Conservation (phyloP, 139 green algal genomes). For the Chlorella sp. region DNA sequence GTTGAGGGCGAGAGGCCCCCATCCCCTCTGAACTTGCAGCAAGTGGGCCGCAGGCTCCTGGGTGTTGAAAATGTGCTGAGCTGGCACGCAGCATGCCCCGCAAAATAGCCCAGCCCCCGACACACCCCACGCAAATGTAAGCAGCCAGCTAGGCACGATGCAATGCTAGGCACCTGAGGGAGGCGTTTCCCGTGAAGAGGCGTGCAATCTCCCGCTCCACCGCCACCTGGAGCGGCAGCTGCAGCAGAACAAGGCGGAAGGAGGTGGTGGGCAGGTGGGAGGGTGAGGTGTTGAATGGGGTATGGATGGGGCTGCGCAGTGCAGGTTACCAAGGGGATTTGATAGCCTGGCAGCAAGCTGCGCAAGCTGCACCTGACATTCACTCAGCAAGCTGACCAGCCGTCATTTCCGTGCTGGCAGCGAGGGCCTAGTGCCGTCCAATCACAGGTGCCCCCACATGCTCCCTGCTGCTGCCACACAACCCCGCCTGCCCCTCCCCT, state of each 20-base stretch:
- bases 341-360: too few species aligned
- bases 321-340: too few species aligned
- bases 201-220: constrained; percentile 69
- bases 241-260: neutral
- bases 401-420: too few species aligned
- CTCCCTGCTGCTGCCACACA: neutral
- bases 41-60: too few species aligned
- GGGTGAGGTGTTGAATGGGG: neutral
- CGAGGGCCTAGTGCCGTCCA: too few species aligned
- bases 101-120: too few species aligned
- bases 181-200: constrained; percentile 19
- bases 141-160: neutral
- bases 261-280: neutral
- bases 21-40: too few species aligned
- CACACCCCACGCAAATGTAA: too few species aligned
- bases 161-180: neutral
- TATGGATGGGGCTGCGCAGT: neutral
- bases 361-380: too few species aligned
- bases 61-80: too few species aligned
- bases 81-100: too few species aligned
- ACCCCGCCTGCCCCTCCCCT: neutral
- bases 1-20: neutral
- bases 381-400: too few species aligned
- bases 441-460: neutral
- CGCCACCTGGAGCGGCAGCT: constrained; percentile 75